These are phyloP conservation scores for Leccinum aurantiacum DNA, from an alignment of 768 basidiomycete species.

Conservation along the genomic window DNA sequence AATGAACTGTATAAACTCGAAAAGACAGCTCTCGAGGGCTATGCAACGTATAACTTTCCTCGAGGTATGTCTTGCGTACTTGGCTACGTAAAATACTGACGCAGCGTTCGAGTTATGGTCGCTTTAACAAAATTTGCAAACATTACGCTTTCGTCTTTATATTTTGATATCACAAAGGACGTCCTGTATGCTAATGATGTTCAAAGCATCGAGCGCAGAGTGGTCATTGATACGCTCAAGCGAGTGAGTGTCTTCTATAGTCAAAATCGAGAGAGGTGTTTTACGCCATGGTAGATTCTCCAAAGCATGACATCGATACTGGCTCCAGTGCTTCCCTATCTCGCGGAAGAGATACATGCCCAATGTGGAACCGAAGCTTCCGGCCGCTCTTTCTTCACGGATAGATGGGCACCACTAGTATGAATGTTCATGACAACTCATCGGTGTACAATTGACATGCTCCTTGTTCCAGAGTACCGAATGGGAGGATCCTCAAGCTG, in stretches of 20 bases:
- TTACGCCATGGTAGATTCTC: constrained; percentile 48
- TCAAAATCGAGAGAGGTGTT: neutral
- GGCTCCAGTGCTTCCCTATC: constrained; percentile 86
- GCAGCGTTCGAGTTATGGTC: constrained; percentile 54
- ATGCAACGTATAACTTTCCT: constrained; percentile 75
- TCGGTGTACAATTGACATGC: neutral
- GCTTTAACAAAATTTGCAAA: constrained; percentile 78
- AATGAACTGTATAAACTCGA: constrained; percentile 79
- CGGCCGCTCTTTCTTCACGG: constrained; percentile 63
- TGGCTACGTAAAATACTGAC: constrained; percentile 3
- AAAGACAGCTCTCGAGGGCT: constrained; percentile 61
- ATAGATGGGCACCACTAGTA: constrained; percentile 70
- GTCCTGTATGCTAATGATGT: constrained; percentile 71
- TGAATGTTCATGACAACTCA: constrained; percentile 21
- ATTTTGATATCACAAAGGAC: constrained; percentile 93
- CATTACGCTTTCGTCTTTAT: constrained; percentile 82
- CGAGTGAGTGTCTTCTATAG: constrained; percentile 45
- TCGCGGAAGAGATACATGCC: constrained; percentile 82
- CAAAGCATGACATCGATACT: constrained; percentile 66
- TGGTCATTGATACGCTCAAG: constrained; percentile 68
- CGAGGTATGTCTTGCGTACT: constrained; percentile 51
- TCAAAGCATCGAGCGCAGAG: constrained; percentile 54
- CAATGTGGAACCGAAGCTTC: constrained; percentile 19
- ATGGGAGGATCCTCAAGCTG: constrained; percentile 62
- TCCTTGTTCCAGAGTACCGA: constrained; percentile 42